Evolutionary conservation across 1,284 basidiomycete species (phyloP).

Genomic region (Omphalotus olearius): DNA sequence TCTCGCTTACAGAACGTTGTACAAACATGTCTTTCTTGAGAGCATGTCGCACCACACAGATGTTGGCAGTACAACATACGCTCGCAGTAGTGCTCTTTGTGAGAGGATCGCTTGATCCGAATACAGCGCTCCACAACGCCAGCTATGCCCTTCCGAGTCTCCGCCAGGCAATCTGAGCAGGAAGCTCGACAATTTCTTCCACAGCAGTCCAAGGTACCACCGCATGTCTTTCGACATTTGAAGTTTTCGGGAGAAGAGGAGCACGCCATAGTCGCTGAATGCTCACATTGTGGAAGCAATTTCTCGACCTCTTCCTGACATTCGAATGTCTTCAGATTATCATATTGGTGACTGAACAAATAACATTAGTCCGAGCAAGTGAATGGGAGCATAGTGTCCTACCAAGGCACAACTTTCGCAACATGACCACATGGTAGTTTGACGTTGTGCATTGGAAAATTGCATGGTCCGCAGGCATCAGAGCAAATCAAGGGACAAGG

Average conservation of each 20-base stretch:
- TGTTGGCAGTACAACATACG: conserved; percentile 57
- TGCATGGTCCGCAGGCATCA: conserved; percentile 53
- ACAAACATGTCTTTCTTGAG: conserved; percentile 41
- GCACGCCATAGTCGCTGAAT: conserved; percentile 43
- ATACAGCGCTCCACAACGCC: conserved; percentile 3
- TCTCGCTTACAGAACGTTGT: conserved; percentile 37
- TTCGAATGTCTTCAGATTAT: conserved; percentile 37
- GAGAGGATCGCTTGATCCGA: conserved; percentile 28
- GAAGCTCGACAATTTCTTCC: conserved; percentile 42
- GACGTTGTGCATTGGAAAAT: conserved; percentile 42
- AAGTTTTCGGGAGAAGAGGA: conserved; percentile 35
- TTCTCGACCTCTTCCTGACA: conserved; percentile 46
- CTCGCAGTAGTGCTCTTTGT: conserved; percentile 49
- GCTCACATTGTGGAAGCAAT: conserved; percentile 53
- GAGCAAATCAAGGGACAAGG: conserved; percentile 58
- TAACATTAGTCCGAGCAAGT: neutral
- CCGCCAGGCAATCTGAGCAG: conserved; percentile 49
- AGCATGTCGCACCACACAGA: conserved; percentile 44
- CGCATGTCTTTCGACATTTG: conserved; percentile 42
- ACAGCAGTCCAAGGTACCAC: conserved; percentile 48
- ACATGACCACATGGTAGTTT: conserved; percentile 63
- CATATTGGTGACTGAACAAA: conserved; percentile 39
- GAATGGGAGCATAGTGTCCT: neutral
- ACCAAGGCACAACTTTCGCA: conserved; percentile 51
- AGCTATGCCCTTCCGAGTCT: conserved; percentile 17